A percentile compares a stretch with the other conserved stretches of the same genome.
Conservation (phyloP, 2,329 filamentous ascomycete species). For the Monosporascus ibericus region DNA sequence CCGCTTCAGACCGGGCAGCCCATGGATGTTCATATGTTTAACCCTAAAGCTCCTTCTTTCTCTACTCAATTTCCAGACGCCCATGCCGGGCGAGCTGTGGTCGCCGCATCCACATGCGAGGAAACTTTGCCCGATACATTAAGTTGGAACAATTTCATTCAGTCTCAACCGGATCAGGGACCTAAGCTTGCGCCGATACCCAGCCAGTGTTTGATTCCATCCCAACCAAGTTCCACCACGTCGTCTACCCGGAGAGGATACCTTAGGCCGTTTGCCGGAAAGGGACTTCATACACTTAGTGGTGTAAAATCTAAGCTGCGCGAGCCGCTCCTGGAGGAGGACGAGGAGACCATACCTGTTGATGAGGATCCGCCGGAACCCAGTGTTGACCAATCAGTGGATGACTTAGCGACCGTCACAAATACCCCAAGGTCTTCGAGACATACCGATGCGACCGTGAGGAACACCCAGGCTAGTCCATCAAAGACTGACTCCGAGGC, state of each 20-base stretch:
- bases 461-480: conserved; percentile 12
- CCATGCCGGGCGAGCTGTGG: conserved; percentile 16
- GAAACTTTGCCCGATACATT: conserved; percentile 51
- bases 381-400: conserved; percentile 15
- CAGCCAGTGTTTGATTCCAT: conserved; percentile 43
- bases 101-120: conserved; percentile 25
- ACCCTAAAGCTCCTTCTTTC: conserved; percentile 26
- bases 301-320: conserved; percentile 28
- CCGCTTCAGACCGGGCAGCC: conserved; percentile 29
- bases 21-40: conserved; percentile 36
- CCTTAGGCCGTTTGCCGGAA: conserved; percentile 49
- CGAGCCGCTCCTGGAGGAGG: conserved; percentile 26
- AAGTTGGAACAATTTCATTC: conserved; percentile 40
- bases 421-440: conserved; percentile 26
- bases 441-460: conserved; percentile 13
- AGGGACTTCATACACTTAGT: conserved; percentile 48
- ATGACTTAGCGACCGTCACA: conserved; percentile 23
- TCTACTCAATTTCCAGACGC: conserved; percentile 24
- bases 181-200: conserved; percentile 39
- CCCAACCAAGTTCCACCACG: conserved; percentile 47
- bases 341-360: conserved; percentile 14
- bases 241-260: conserved; percentile 46
- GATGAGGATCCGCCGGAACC: conserved; percentile 13
- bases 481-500: conserved; percentile 26
- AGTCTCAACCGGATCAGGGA: conserved; percentile 30